Evolutionary conservation across 2,329 filamentous ascomycete genomes (phyloP).

Genomic region (Botrytis fragariae): DNA sequence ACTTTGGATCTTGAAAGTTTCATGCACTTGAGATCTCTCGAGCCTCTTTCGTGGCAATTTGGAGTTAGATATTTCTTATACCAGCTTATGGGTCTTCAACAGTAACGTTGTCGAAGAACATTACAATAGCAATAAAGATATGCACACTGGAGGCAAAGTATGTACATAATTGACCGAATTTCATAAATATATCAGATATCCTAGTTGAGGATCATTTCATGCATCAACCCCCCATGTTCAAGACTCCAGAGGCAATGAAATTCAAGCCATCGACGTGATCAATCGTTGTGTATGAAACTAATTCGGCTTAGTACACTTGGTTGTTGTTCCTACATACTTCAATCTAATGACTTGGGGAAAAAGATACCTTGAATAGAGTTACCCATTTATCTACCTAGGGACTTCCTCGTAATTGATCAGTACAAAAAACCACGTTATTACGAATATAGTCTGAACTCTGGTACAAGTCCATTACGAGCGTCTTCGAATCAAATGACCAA

Average conservation of each 20-base stretch:
- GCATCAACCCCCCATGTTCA: neutral
- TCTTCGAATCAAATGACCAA: neutral
- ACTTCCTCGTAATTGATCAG: neutral
- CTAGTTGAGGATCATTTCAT: slow-evolving; percentile 14
- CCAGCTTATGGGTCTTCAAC: neutral
- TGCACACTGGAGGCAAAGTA: neutral
- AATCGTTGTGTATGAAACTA: neutral
- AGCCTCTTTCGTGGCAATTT: slow-evolving; percentile 3
- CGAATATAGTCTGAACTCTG: neutral
- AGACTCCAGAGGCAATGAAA: neutral
- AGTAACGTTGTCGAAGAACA: neutral
- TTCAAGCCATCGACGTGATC: slow-evolving; percentile 1
- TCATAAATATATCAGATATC: neutral
- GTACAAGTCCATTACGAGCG: neutral
- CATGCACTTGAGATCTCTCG: neutral
- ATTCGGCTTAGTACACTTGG: too few relatives aligned
- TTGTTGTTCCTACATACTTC: neutral
- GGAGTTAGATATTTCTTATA: neutral
- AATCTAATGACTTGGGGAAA: neutral
- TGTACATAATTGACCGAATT: slow-evolving; percentile 2
- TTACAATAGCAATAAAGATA: neutral
- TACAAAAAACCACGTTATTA: neutral
- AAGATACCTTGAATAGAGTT: neutral
- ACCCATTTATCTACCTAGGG: neutral
- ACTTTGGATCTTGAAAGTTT: neutral